Conservation (phyloP, 164 flowering plant genomes). For the Nymphaea colorata region DNA sequence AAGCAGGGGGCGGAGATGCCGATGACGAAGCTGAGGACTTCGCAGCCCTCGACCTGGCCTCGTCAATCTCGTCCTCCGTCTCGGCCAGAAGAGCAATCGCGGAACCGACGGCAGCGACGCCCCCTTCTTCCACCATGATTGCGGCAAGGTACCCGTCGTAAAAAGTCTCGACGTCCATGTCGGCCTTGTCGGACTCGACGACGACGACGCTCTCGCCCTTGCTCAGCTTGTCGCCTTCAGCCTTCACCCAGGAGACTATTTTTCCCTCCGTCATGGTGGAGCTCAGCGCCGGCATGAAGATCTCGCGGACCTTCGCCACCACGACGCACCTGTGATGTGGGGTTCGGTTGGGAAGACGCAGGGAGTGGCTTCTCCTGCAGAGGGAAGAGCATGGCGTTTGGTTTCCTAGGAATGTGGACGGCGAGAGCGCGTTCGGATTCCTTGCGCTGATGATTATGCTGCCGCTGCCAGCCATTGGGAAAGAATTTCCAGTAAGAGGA, state of each 20-base stretch:
- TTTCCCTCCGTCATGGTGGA: constrained; percentile 99
- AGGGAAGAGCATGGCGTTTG: constrained; percentile 13
- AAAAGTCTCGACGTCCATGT: constrained; percentile 97
- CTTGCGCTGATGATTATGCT: too few species aligned
- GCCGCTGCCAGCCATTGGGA: too few species aligned
- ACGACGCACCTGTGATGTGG: constrained; percentile 4
- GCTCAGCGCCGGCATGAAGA: constrained; percentile 97
- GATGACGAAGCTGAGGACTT: constrained; percentile 12
- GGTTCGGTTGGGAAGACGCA: constrained; percentile 1
- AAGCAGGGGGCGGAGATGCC: neutral
- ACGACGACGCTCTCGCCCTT: constrained; percentile 97
- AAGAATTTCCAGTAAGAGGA: too few species aligned
- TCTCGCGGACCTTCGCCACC: constrained; percentile 79
- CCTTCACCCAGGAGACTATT: constrained; percentile 83
- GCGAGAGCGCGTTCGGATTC: too few species aligned
- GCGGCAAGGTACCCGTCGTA: constrained; percentile 90
- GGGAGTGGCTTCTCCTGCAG: neutral
- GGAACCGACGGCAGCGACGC: constrained; percentile 94
- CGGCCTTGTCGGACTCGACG: constrained; percentile 96
- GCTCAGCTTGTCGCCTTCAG: constrained; percentile 83
- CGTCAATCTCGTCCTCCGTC: constrained; percentile 70
- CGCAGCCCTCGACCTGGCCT: constrained; percentile 42
- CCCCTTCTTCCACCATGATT: constrained; percentile 88
- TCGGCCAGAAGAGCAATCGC: constrained; percentile 87
- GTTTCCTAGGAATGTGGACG: constrained; percentile 1